Evolutionary conservation across 2,329 filamentous ascomycete genomes (phyloP).

Genomic region (Xylaria digitata): DNA sequence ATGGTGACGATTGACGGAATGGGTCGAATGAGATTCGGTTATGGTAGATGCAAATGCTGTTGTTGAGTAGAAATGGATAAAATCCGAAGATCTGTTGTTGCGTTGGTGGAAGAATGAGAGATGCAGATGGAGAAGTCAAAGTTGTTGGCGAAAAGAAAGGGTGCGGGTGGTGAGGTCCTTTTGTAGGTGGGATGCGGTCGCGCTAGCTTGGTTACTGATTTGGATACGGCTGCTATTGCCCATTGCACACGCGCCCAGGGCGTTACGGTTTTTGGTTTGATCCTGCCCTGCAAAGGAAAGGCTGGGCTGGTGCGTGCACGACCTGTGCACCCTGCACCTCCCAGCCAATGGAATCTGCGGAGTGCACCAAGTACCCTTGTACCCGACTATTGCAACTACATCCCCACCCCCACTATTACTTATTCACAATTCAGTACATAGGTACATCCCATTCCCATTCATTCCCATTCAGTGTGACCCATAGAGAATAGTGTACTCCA

Average conservation of each 20-base stretch:
- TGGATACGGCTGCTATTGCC: constrained; percentile 39
- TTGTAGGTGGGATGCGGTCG: constrained; percentile 70
- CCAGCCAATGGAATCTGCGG: constrained; percentile 15
- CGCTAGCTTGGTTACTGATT: constrained; percentile 69
- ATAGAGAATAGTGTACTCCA: too few species aligned
- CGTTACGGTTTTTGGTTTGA: constrained; percentile 38
- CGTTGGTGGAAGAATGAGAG: constrained; percentile 48
- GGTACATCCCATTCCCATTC: too few species aligned
- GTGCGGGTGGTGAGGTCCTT: constrained; percentile 65
- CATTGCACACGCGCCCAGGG: constrained; percentile 20
- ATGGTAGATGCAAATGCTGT: constrained; percentile 36
- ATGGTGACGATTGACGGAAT: constrained; percentile 71
- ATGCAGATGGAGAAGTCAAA: constrained; percentile 53
- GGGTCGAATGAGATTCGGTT: constrained; percentile 35
- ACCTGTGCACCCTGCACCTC: background rate
- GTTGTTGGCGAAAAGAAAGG: constrained; percentile 60
- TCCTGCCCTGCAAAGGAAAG: constrained; percentile 38
- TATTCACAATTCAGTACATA: too few species aligned
- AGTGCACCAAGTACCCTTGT: constrained; percentile 25
- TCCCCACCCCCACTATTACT: constrained; percentile 27
- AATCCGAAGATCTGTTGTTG: constrained; percentile 41
- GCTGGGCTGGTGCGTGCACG: constrained; percentile 11
- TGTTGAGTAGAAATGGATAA: constrained; percentile 43
- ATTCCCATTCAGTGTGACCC: too few species aligned
- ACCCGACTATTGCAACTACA: constrained; percentile 15